phyloP scores from a whole-genome alignment of 495 filamentous ascomycete species.

The Parmelia sp. region DNA sequence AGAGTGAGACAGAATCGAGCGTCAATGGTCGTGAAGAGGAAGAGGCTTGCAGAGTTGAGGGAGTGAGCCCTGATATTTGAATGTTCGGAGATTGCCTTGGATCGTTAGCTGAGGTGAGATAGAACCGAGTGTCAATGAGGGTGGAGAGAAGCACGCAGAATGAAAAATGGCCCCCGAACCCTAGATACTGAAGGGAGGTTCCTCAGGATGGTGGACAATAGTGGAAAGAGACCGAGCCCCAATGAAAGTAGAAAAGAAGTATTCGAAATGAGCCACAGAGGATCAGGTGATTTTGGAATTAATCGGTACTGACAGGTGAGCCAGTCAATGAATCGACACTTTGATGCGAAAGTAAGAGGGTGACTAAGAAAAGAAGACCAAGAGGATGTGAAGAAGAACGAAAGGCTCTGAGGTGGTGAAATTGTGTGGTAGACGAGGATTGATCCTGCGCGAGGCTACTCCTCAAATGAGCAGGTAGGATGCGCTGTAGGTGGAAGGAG shows the following conservation, averaged over 20 bases:
- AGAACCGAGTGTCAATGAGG: too few species aligned
- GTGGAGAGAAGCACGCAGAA: too few species aligned
- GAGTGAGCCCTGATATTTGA: too few species aligned
- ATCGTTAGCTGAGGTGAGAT: background rate
- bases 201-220: too few species aligned
- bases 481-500: background rate
- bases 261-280: too few species aligned
- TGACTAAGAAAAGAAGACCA: background rate
- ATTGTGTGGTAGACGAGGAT: background rate
- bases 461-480: background rate
- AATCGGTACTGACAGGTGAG: background rate
- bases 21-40: background rate
- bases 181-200: too few species aligned
- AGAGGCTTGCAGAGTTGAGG: background rate
- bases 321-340: background rate
- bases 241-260: too few species aligned
- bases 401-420: background rate
- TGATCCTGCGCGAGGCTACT: background rate
- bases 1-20: background rate
- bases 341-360: background rate
- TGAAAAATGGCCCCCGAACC: too few species aligned
- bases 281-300: too few species aligned
- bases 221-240: too few species aligned
- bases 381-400: background rate
- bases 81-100: too few species aligned